phyloP scores from a whole-genome alignment of 176 grass and related monocot species.

The Eremochloa ophiuroides region DNA sequence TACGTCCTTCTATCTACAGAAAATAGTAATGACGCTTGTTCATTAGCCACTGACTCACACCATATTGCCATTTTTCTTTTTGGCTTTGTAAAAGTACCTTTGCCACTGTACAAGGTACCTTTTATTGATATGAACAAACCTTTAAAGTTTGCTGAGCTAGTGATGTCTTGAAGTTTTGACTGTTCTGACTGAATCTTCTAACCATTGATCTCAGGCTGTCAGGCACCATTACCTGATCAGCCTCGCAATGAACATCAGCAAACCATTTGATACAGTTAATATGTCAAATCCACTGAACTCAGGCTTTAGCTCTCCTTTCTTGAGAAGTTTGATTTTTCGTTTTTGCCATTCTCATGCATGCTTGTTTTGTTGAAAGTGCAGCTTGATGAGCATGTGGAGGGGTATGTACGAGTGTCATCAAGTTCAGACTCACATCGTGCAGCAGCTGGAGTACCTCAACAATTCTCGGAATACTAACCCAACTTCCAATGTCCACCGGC shows the following conservation, averaged over 20 bases:
- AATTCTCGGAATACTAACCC: constrained; percentile 57
- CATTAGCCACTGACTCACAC: constrained; percentile 5
- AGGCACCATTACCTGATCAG: constrained; percentile 16
- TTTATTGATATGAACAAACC: constrained; percentile 5
- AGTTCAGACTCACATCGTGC: constrained; percentile 97
- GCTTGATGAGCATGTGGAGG: constrained; percentile 97
- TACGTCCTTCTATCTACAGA: neutral
- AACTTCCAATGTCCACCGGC: constrained; percentile 71
- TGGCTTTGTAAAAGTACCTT: constrained; percentile 1
- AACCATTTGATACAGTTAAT: neutral
- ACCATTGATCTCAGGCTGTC: constrained; percentile 20
- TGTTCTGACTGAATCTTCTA: constrained; percentile 31
- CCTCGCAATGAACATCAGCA: neutral
- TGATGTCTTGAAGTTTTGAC: constrained; percentile 21
- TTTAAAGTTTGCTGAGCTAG: constrained; percentile 20
- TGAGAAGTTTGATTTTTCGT: neutral
- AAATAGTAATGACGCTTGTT: constrained; percentile 17
- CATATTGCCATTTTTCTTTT: constrained; percentile 6
- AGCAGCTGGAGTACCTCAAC: constrained; percentile 87
- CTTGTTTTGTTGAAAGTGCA: constrained; percentile 42
- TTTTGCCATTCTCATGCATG: constrained; percentile 15
- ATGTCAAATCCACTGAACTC: constrained; percentile 3
- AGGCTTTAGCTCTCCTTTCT: neutral
- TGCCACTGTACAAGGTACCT: constrained; percentile 17
- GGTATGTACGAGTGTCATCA: constrained; percentile 99